Evolutionary conservation across 768 basidiomycete genomes (phyloP).

Genomic region (Termitomyces sp.): DNA sequence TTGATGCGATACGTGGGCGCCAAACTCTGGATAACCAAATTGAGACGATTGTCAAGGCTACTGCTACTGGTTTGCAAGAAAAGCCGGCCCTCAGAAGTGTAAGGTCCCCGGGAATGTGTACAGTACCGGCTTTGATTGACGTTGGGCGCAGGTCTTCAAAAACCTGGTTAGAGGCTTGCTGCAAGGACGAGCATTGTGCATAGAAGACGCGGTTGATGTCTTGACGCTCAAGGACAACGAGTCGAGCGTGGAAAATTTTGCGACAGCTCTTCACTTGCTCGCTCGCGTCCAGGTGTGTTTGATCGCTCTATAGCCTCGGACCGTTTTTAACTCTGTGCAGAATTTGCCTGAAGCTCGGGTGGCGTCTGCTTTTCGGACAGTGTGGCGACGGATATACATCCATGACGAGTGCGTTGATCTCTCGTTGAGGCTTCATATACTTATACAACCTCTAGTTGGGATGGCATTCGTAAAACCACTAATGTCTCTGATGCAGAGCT

Average conservation of each 20-base stretch:
- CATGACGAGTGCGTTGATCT: conserved; percentile 73
- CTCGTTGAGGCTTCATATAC: neutral
- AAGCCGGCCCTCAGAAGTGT: conserved; percentile 52
- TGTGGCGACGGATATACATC: conserved; percentile 86
- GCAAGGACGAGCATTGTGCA: conserved; percentile 65
- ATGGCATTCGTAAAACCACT: conserved; percentile 63
- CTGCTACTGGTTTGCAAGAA: conserved; percentile 42
- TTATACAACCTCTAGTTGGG: conserved; percentile 53
- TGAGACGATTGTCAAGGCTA: conserved; percentile 52
- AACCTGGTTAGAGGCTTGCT: conserved; percentile 62
- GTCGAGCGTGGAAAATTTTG: conserved; percentile 55
- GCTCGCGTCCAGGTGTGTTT: conserved; percentile 43
- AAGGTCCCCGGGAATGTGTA: conserved; percentile 7
- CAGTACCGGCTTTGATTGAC: neutral
- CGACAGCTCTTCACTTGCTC: conserved; percentile 64
- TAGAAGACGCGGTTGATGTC: conserved; percentile 81
- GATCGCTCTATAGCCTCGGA: neutral
- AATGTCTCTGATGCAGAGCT: conserved; percentile 76
- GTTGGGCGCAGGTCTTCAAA: conserved; percentile 55
- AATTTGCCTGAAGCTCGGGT: conserved; percentile 66
- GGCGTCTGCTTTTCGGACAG: conserved; percentile 61
- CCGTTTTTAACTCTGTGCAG: conserved; percentile 25
- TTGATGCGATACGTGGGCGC: conserved; percentile 44
- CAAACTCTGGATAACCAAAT: conserved; percentile 67
- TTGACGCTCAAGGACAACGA: conserved; percentile 81